phyloP scores from a whole-genome alignment of 169 alveolate species.

The Eimeria praecox region DNA sequence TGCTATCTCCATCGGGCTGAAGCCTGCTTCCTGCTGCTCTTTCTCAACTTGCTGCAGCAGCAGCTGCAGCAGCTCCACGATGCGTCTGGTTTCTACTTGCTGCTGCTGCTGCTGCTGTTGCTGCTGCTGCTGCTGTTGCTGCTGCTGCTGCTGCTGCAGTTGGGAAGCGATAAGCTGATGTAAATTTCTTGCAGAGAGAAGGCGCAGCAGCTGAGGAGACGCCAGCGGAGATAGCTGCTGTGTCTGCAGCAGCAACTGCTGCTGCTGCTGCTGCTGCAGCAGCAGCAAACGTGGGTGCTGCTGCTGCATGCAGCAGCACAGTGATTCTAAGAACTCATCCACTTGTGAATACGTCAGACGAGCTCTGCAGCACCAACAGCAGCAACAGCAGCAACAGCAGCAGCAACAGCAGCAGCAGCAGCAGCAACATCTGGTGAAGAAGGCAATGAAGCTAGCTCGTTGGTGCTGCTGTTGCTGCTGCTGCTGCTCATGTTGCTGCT shows the following conservation, averaged over 20 bases:
- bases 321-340: slow-evolving; percentile 49
- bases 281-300: slow-evolving; percentile 45
- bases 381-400: background rate
- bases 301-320: slow-evolving; percentile 52
- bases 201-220: slow-evolving; percentile 62
- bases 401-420: background rate
- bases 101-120: slow-evolving; percentile 12
- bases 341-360: slow-evolving; percentile 77
- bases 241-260: slow-evolving; percentile 1
- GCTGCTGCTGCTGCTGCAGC: slow-evolving; percentile 47
- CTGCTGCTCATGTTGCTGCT: background rate
- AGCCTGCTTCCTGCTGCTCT: slow-evolving; percentile 19
- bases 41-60: slow-evolving; percentile 41
- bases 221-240: slow-evolving; percentile 25
- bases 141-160: slow-evolving; percentile 13
- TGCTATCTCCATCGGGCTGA: slow-evolving; percentile 7
- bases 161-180: slow-evolving; percentile 22
- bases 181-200: slow-evolving; percentile 43
- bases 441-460: no score
- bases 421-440: no score
- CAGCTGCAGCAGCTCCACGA: slow-evolving; percentile 20
- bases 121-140: slow-evolving; percentile 15
- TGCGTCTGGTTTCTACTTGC: background rate
- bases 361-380: slow-evolving; percentile 48
- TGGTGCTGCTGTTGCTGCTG: slow-evolving; percentile 4